Base-by-base conservation (phyloP, 192 early-diverging fungal genomes). In the Gamsiella multidivaricata region DNA sequence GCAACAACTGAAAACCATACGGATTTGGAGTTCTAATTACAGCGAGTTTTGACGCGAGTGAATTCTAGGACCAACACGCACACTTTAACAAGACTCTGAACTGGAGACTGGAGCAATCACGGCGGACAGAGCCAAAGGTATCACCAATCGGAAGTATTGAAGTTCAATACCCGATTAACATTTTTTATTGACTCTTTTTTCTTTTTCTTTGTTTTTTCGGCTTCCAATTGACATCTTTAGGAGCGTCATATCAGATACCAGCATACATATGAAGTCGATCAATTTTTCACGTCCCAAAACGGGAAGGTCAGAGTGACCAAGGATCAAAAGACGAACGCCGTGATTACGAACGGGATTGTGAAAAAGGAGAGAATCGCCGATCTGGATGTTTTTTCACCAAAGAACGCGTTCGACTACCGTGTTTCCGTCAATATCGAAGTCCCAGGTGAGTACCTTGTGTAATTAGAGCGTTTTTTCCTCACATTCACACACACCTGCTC, bases 331-430 rank as follows among this genome's bases (percentile, higher is more conserved):
- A 89, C 83, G 4, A 83, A 86, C 37, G 47, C 85, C 62, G 84
- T 78, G 11, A n/a, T 76, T 6, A 29, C 52, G 5, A 57, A 87
- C 46, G 85, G 89, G 2, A 85, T 85, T 23, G 85, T 95, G 3
- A 87, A 86, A 47, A 98, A 98, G 70, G 82, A 80, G n/a, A 84
- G 92, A 36, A 70, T 98, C 10, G 94, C 91, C 0, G 87, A 95
- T 64, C 73, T 98, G n/a, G 90, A 98, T 74, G 88, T 98, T 15
- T 93, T 89, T 70, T 91, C 89, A 36, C 96, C 96, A 17, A 82
- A 87, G 25, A 89, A 88, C 8, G 81, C 85, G 12, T 84, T 98
- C 32, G 96, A 98, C 76, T 95, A 91, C 70, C 87, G 96, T 46
- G 92, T 98, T 55, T 89, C 93, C 15, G 87, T 96, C 66, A 96